Evolutionary conservation across 108 stramenopile species (phyloP), one percentile per base, ranked within the genome.

Genomic region (Licmophora abbreviata): DNA sequence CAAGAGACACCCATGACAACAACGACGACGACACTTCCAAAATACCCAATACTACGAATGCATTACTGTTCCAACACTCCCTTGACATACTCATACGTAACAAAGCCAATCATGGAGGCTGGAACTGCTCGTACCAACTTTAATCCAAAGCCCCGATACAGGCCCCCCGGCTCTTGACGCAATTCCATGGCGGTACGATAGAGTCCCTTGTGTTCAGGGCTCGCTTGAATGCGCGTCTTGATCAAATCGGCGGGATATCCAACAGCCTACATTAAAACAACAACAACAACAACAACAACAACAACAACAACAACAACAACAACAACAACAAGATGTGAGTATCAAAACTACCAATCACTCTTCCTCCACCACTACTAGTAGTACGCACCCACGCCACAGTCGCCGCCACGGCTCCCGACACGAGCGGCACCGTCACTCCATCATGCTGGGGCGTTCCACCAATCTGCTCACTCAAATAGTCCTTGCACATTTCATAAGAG

Each of bases 241-340:
- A 91, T 81, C 26, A 91, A 54, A 54, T 91, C 89, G 44, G 71
- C 68, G 0, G 89, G 89, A 50, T 91, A 91, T 53, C 89, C 89
- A 8, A 91, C 89, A 25, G 48, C 73, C 66, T 68, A 34, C 38
- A 21, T 8, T 15, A 44, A 10, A 8, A 10, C 8, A 17, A 8
- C 15, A 44, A 17, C 14, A 44, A 17, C n/a, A n/a, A n/a, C n/a
- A n/a, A 35, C 9, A 35, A 11, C 12, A 11, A 35, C 34, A 12
- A 9, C 9, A 12, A 35, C 34, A 35, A 35, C 11, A 35, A 35
- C 12, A 35, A 9, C 9, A 35, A n/a, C n/a, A n/a, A n/a, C n/a
- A n/a, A n/a, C n/a, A n/a, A n/a, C n/a, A n/a, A n/a, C n/a, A n/a
- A n/a, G n/a, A n/a, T 11, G 17, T 17, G 18, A 18, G 0, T 17